Evolutionary conservation across 192 early-diverging fungal species (phyloP), one percentile per base, ranked within the genome.

Genomic region (Coemansia sp.): DNA sequence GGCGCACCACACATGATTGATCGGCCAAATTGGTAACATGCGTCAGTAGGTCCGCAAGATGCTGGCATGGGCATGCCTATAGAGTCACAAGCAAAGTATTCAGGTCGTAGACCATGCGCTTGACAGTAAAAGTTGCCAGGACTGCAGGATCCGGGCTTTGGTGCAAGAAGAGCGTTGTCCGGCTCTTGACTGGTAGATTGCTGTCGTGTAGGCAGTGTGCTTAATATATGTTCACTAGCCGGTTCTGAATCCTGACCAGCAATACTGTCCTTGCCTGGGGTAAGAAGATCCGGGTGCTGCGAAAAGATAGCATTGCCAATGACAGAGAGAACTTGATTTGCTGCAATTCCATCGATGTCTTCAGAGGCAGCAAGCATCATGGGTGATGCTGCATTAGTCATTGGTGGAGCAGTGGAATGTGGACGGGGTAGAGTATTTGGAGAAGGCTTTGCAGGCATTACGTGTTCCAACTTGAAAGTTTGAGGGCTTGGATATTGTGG

Each of bases 81-180:
- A 2, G 71, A 49, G 32, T 80, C 77, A 52, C 77, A 80, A 22
- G 68, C 72, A 74, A 74, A 80, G 55, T 67, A 80, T 26, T 62
- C 62, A 3, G 64, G 56, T 2, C 55, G 48, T 44, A 61, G 49
- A 5, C 77, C 72, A 28, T 67, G 71, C 10, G 54, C 68, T 21
- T 70, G 65, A 34, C 77, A 80, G 18, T 64, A 22, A 49, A 74
- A 71, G 38, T 51, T 58, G 2, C 77, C 77, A 4, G 77, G 71
- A n/a, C 19, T 65, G 57, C 76, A 78, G 21, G 38, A 14, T 19
- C 61, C 48, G n/a, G 27, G 26, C 6, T 44, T 30, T 49, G 16
- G 12, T 9, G 3, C 38, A 44, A 16, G 38, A 16, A 16, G 60
- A 49, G 18, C 10, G 19, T 4, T 49, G 49, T 2, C 48, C 16